Evolutionary conservation across 805 yeast species (phyloP).

Genomic region (Barnettozyma populi): DNA sequence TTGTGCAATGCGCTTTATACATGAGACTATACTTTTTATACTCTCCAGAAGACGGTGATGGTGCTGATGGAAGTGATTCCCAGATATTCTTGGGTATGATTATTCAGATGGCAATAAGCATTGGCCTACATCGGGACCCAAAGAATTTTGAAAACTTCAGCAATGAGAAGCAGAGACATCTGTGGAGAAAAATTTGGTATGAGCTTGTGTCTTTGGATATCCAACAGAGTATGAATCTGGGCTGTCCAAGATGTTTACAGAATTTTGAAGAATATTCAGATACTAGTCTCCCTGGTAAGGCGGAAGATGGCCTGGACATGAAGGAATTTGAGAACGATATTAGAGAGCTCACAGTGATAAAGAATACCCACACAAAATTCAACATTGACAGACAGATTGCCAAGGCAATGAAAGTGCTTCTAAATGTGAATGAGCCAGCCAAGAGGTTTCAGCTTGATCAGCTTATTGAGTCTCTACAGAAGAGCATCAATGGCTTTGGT

Average conservation of each 20-base stretch:
- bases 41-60: conserved; percentile 58
- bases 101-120: conserved; percentile 60
- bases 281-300: conserved; percentile 37
- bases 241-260: conserved; percentile 34
- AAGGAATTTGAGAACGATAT: conserved; percentile 25
- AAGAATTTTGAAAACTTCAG: conserved; percentile 41
- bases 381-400: conserved; percentile 40
- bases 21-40: conserved; percentile 50
- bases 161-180: conserved; percentile 36
- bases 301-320: conserved; percentile 17
- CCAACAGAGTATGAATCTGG: conserved; percentile 37
- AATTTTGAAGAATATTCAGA: conserved; percentile 35
- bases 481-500: conserved; percentile 30
- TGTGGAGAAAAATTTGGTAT: conserved; percentile 58
- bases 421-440: conserved; percentile 35
- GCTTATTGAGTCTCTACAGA: conserved; percentile 29
- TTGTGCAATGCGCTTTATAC: conserved; percentile 56
- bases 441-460: conserved; percentile 35
- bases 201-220: conserved; percentile 38
- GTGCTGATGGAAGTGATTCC: conserved; percentile 53
- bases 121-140: conserved; percentile 69
- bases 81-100: conserved; percentile 51
- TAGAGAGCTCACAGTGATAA: conserved; percentile 42
- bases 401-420: conserved; percentile 34
- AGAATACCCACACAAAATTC: conserved; percentile 41